Conservation (phyloP, 2,329 filamentous ascomycete genomes). For the Huntiella decipiens region DNA sequence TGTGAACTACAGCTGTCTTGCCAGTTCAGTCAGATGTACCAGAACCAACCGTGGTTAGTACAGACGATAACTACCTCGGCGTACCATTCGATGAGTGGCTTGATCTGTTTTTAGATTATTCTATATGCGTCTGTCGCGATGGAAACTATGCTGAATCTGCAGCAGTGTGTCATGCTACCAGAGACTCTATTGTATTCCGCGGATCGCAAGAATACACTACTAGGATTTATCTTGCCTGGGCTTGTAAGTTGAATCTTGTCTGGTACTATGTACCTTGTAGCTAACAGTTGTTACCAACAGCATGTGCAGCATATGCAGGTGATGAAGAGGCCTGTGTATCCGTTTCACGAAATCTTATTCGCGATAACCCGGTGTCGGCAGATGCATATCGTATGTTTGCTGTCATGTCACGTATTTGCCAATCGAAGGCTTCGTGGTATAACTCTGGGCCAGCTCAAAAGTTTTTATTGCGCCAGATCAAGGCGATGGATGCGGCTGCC, state of each 20-base stretch:
- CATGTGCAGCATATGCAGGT: slow-evolving; percentile 63
- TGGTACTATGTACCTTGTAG: neutral
- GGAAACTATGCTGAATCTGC: slow-evolving; percentile 57
- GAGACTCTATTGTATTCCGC: slow-evolving; percentile 67
- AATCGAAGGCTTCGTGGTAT: slow-evolving; percentile 57
- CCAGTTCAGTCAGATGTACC: slow-evolving; percentile 11
- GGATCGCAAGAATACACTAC: slow-evolving; percentile 49
- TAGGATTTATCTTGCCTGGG: slow-evolving; percentile 58
- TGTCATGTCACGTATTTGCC: slow-evolving; percentile 55
- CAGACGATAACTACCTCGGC: slow-evolving; percentile 41
- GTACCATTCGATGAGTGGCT: slow-evolving; percentile 75
- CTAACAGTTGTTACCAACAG: slow-evolving; percentile 20
- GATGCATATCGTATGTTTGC: slow-evolving; percentile 73
- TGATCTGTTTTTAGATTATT: slow-evolving; percentile 76
- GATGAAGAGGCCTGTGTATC: slow-evolving; percentile 59
- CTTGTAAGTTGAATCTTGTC: slow-evolving; percentile 29
- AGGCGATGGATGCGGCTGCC: slow-evolving; percentile 53
- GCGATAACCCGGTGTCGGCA: slow-evolving; percentile 58
- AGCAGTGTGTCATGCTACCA: slow-evolving; percentile 56
- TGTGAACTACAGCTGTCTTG: slow-evolving; percentile 7
- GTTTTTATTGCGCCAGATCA: slow-evolving; percentile 78
- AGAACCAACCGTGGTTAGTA: neutral
- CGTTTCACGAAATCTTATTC: slow-evolving; percentile 67
- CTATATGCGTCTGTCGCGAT: slow-evolving; percentile 51
- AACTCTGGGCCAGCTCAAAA: slow-evolving; percentile 71